phyloP scores from a whole-genome alignment of 2,329 filamentous ascomycete species.

The Aspergillus fumigatus region DNA sequence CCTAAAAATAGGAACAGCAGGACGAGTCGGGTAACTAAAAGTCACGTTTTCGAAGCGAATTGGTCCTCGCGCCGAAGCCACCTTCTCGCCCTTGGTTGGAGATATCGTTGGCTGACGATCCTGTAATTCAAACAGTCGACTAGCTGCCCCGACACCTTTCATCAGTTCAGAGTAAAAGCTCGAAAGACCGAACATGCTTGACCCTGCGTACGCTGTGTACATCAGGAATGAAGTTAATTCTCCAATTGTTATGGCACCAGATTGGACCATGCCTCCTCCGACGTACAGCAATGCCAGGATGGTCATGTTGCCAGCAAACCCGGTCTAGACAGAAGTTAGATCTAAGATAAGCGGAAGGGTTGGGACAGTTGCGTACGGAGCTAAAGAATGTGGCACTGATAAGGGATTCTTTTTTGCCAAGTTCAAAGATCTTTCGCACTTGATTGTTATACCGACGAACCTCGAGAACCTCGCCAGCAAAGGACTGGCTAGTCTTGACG shows the following conservation, averaged over 20 bases:
- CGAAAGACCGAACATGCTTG: slow-evolving; percentile 87
- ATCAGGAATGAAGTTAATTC: slow-evolving; percentile 96
- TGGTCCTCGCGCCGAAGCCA: slow-evolving; percentile 77
- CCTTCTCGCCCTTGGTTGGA: slow-evolving; percentile 75
- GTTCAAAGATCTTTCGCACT: slow-evolving; percentile 82
- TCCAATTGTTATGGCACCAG: slow-evolving; percentile 80
- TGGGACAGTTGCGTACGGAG: slow-evolving; percentile 36
- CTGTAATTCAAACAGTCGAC: slow-evolving; percentile 89
- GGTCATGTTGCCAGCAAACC: slow-evolving; percentile 93
- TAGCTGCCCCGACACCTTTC: slow-evolving; percentile 98
- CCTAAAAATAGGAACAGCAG: slow-evolving; percentile 86
- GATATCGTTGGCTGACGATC: slow-evolving; percentile 82
- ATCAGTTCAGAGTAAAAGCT: slow-evolving; percentile 98
- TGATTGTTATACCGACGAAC: slow-evolving; percentile 87
- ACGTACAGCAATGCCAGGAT: slow-evolving; percentile 86
- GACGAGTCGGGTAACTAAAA: slow-evolving; percentile 91
- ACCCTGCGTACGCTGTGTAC: slow-evolving; percentile 86
- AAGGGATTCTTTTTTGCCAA: slow-evolving; percentile 81
- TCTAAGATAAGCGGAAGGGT: background rate
- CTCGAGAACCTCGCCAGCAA: slow-evolving; percentile 88
- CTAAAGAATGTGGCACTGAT: slow-evolving; percentile 89
- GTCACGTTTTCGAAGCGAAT: slow-evolving; percentile 83
- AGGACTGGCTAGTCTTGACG: slow-evolving; percentile 93
- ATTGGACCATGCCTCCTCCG: slow-evolving; percentile 84
- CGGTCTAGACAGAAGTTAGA: slow-evolving; percentile 57